phyloP scores from a whole-genome alignment of 208 protist species.

The Leishmania mexicana region DNA sequence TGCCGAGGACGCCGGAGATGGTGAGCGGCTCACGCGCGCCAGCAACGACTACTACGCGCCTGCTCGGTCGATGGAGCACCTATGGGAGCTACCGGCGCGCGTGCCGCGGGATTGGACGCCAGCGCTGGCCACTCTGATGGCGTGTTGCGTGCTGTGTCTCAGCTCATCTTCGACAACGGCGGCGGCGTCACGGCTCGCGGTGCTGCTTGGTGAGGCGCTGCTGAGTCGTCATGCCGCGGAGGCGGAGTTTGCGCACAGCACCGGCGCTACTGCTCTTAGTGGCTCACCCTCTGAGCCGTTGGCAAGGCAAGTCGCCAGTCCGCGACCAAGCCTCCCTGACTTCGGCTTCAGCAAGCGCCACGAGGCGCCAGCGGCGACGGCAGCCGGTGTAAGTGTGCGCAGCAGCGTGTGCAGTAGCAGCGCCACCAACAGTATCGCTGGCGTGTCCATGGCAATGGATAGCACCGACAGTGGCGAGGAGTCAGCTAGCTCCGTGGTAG shows the following conservation, averaged over 20 bases:
- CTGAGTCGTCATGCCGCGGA: not conserved
- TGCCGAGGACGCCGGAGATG: not conserved
- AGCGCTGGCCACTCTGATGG: conserved; percentile 26
- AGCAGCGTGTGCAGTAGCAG: conserved; percentile 2
- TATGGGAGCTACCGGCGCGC: conserved; percentile 27
- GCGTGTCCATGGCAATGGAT: not conserved
- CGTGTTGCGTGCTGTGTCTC: conserved; percentile 29
- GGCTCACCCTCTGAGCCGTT: not conserved
- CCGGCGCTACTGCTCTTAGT: not conserved
- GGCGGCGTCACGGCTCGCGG: conserved; percentile 5
- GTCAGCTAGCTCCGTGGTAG: not conserved
- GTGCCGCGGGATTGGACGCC: conserved; percentile 25
- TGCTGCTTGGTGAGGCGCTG: conserved; percentile 10
- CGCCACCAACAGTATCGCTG: not conserved
- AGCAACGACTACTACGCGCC: conserved; percentile 15
- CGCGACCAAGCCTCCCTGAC: conserved; percentile 5
- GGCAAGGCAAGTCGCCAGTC: not conserved
- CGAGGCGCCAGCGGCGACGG: not conserved
- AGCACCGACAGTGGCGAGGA: not conserved
- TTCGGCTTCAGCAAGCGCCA: conserved; percentile 8
- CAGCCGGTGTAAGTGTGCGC: not conserved
- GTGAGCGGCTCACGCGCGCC: not conserved
- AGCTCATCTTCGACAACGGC: not conserved
- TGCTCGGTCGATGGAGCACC: conserved; percentile 24
- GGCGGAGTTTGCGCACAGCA: not conserved